phyloP scores from a whole-genome alignment of 2,329 filamentous ascomycete species.

The Cercospora zeina region DNA sequence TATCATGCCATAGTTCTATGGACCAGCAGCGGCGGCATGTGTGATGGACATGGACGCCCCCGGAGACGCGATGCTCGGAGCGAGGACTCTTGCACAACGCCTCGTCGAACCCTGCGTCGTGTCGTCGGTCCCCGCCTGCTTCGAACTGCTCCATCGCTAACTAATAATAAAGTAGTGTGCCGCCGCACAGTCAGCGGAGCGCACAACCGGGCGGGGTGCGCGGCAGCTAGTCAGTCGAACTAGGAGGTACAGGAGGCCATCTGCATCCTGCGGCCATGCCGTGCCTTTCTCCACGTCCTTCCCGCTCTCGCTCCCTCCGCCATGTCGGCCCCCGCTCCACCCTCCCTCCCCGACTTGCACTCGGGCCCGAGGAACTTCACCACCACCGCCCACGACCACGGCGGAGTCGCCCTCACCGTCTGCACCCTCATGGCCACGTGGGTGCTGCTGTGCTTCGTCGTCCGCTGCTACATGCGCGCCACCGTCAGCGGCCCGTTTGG shows the following conservation, averaged over 20 bases:
- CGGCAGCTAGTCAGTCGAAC: too few species aligned
- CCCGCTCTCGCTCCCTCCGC: not conserved
- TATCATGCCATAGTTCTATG: too few species aligned
- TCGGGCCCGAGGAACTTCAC: slow-evolving; percentile 31
- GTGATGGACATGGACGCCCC: not conserved
- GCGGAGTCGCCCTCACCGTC: slow-evolving; percentile 32
- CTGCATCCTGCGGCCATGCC: too few species aligned
- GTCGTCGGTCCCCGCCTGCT: not conserved
- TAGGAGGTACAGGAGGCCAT: too few species aligned
- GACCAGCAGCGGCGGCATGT: not conserved
- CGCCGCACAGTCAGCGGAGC: not conserved
- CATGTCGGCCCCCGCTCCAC: slow-evolving; percentile 24
- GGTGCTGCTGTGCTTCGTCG: slow-evolving; percentile 31
- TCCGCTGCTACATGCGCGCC: slow-evolving; percentile 32
- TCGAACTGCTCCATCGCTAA: too few species aligned
- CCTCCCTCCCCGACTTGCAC: slow-evolving; percentile 27
- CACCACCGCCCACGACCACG: slow-evolving; percentile 31
- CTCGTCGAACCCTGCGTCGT: not conserved
- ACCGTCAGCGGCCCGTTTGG: slow-evolving; percentile 32
- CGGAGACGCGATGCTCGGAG: not conserved
- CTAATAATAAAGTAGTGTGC: too few species aligned
- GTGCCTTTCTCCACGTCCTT: not conserved
- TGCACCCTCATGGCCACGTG: slow-evolving; percentile 33
- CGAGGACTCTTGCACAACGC: not conserved
- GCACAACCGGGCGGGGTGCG: too few species aligned